Conservation (phyloP, 768 basidiomycete species). For the Panaeolus papilionaceus region DNA sequence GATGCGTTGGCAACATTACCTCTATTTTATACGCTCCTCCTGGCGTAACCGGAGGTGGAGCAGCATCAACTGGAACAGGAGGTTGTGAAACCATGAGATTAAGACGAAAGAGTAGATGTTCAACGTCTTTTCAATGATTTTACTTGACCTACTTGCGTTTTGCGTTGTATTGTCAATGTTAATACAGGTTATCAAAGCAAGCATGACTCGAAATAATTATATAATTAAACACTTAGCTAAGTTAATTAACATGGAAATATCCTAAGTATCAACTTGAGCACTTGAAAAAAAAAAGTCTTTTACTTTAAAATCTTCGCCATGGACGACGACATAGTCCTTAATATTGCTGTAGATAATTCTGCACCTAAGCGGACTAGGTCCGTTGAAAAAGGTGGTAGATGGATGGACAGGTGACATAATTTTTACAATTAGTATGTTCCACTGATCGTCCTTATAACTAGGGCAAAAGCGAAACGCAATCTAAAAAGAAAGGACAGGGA, state of each 20-base stretch:
- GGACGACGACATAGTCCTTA: constrained; percentile 81
- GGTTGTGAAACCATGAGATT: constrained; percentile 46
- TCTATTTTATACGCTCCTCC: constrained; percentile 82
- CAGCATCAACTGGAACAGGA: constrained; percentile 45
- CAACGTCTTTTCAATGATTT: constrained; percentile 18
- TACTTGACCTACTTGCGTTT: background rate
- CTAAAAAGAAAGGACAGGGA: constrained; percentile 61
- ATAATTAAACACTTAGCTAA: constrained; percentile 25
- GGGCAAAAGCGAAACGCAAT: constrained; percentile 77
- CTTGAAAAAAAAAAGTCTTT: constrained; percentile 18
- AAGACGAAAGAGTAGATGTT: constrained; percentile 15
- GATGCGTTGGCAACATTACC: constrained; percentile 48
- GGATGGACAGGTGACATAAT: constrained; percentile 72
- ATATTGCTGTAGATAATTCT: constrained; percentile 56
- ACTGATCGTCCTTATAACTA: constrained; percentile 37
- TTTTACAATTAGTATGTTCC: constrained; percentile 15
- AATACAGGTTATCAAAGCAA: constrained; percentile 18
- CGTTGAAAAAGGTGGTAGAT: constrained; percentile 66
- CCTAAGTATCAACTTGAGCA: background rate
- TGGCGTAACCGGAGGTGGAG: constrained; percentile 70
- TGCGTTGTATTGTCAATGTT: constrained; percentile 5
- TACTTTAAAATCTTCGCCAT: constrained; percentile 35
- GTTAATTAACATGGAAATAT: background rate
- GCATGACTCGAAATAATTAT: constrained; percentile 34
- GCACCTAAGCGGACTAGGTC: constrained; percentile 31